These are phyloP conservation scores for Middelhovenomyces tepae DNA, from an alignment of 805 yeast species.

Conservation along the genomic window DNA sequence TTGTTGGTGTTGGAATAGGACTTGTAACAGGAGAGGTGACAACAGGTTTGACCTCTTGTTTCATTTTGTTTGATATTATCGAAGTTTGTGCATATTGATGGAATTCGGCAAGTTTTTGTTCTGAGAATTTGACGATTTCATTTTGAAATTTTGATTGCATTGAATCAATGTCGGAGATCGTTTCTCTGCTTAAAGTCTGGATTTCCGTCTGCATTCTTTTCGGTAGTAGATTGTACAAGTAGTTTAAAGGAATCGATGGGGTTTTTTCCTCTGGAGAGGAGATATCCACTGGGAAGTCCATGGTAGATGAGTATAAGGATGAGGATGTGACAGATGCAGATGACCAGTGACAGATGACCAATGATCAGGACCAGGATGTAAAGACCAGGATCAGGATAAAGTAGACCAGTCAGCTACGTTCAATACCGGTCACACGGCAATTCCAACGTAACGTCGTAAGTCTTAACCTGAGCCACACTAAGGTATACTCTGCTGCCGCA, in stretches of 20 bases:
- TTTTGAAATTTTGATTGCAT: constrained; percentile 10
- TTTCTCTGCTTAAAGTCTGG: constrained; percentile 4
- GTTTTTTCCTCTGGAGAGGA: constrained; percentile 10
- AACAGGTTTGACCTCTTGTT: background rate
- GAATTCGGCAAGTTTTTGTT: constrained; percentile 10
- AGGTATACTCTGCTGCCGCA: no score
- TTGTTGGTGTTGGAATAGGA: constrained; percentile 3
- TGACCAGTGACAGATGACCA: background rate
- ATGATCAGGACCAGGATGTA: background rate
- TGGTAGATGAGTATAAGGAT: constrained; percentile 4
- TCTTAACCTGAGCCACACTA: no score
- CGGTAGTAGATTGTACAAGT: constrained; percentile 12
- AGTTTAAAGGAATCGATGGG: constrained; percentile 13
- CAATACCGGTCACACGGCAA: background rate
- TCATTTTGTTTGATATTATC: background rate
- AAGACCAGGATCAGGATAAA: background rate
- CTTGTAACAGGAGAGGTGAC: constrained; percentile 2
- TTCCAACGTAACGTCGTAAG: constrained; percentile 1
- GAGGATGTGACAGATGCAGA: background rate
- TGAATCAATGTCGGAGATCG: constrained; percentile 7
- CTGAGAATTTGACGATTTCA: constrained; percentile 12
- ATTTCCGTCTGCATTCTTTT: constrained; percentile 11
- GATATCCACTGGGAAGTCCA: constrained; percentile 11
- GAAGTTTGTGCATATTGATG: constrained; percentile 7
- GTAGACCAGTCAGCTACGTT: constrained; percentile 1